Evolutionary conservation across 192 early-diverging fungal species (phyloP).

Genomic region (Dissophora globulifera): DNA sequence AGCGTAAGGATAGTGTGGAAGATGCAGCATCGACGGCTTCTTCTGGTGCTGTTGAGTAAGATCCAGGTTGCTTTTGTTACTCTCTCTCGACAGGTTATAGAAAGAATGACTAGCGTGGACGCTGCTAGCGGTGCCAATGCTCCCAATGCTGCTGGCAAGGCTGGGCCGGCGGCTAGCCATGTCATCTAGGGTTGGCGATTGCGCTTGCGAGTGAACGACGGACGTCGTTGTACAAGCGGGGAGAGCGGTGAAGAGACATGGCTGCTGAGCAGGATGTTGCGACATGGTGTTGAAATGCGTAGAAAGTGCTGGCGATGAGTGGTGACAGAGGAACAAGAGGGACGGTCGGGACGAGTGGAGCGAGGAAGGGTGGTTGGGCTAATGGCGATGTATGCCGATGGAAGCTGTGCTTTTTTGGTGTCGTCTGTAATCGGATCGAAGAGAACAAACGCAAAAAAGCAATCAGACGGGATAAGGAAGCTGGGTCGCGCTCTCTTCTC

Average conservation of each 20-base stretch:
- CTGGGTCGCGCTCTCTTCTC: neutral
- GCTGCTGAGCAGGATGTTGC: slow-evolving; percentile 17
- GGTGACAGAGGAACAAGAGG: no score
- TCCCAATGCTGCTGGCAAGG: slow-evolving; percentile 7
- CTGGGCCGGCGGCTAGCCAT: neutral
- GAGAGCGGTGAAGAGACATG: slow-evolving; percentile 39
- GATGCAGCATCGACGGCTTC: no score
- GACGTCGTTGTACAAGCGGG: slow-evolving; percentile 13
- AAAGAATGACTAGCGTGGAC: slow-evolving; percentile 15
- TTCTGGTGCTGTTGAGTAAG: slow-evolving; percentile 7
- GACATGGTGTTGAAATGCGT: slow-evolving; percentile 8
- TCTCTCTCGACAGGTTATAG: slow-evolving; percentile 39
- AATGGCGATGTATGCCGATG: slow-evolving; percentile 1
- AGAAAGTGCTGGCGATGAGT: neutral
- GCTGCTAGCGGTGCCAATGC: slow-evolving; percentile 5
- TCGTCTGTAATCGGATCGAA: slow-evolving; percentile 4
- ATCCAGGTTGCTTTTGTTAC: slow-evolving; percentile 44
- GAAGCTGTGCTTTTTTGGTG: slow-evolving; percentile 2
- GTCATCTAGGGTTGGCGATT: neutral
- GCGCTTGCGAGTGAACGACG: neutral
- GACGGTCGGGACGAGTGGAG: no score
- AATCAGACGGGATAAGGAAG: no score
- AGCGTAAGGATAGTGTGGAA: slow-evolving; percentile 22
- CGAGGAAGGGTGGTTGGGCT: no score
- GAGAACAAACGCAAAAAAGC: neutral